Base-by-base conservation (phyloP, 768 basidiomycete genomes). In the Suillus alpinus region DNA sequence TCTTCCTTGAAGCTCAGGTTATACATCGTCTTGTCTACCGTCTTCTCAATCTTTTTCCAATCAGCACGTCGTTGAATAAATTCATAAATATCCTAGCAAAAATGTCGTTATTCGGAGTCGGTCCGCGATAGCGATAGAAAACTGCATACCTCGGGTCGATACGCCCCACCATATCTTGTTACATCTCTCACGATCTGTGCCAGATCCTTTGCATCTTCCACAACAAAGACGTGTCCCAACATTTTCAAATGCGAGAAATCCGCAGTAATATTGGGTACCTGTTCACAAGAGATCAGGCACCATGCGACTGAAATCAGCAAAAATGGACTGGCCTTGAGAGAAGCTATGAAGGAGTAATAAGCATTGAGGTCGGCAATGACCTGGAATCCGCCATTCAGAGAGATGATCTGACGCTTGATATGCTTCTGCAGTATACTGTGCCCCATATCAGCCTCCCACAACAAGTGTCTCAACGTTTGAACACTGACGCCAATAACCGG, bases 11-110 rank as follows among this genome's bases (percentile, higher is more conserved):
- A 92, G 71, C 89, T 92, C 56, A 95, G 74, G 73, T 91, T 94
- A 75, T 94, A 95, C 92, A 95, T 94, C 53, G 92, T 87, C 78
- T 94, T 93, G 77, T 94, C 93, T 55, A 98, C 97, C 31, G 85
- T 88, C 75, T 94, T 96, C 73, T 98, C 95, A 62, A 98, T 98
- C 78, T 92, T 95, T 78, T 97, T 96, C 96, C 96, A 98, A 72
- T 99, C 96, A 7, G 92, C 91, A 37, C 95, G 83, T 23, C 95
- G 80, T 70, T 95, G 93, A 68, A 98, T 92, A 68, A 98, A 96
- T 73, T 98, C 96, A 71, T 98, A 98, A 56, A 98, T 82, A 70
- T 98, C 96, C 86, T 89, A 61, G 26, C 18, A 29, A 44, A 56
- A 37, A 44, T 6, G 9, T 16, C 46, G 26, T 41, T 53, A 29